Evolutionary conservation across 179 eudicot species (phyloP), one percentile per base, ranked within the genome.

Genomic region (Pouteria campechiana): DNA sequence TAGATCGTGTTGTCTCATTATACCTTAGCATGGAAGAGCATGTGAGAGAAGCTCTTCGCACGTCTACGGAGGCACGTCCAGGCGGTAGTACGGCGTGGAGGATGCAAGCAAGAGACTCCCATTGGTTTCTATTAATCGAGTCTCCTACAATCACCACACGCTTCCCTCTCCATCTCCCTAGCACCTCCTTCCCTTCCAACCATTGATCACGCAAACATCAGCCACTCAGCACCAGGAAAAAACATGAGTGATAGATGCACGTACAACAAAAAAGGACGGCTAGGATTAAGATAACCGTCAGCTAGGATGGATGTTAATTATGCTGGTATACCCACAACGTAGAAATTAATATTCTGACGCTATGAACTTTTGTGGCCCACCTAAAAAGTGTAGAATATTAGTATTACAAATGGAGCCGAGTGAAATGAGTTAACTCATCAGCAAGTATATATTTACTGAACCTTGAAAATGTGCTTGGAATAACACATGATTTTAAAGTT

Each of bases 51-150:
- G 18, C 54, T 11, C 39, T 44, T 10, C 42, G 20, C 3, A 55
- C 57, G 37, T 65, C 25, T 7, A 86, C 70, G 2, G 53, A 67
- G 43, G 79, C 83, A 33, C 83, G 59, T 25, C 66, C 57, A 4
- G 69, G 55, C 0, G 96, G 94, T 53, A 83, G 40, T 30, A 83
- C 96, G 13, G 81, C 80, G 53, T 86, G 81, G 19, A 79, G 71
- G 21, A 86, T 65, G 60, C 96, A 86, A 1, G 79, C 86, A 12
- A 87, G 78, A 23, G 90, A 83, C 54, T 83, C 96, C 94, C 94
- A 87, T 32, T 87, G 96, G 31, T 87, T 87, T 64, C 96, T 76
- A 76, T 67, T 79, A 59, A 87, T 79, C 22, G 96, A 87, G 61
- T 87, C 96, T 21, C 94, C 96, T 2, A 87, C 94, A 22, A 87